Conservation (phyloP, 1,284 basidiomycete genomes). For the Apiotrichum porosum region DNA sequence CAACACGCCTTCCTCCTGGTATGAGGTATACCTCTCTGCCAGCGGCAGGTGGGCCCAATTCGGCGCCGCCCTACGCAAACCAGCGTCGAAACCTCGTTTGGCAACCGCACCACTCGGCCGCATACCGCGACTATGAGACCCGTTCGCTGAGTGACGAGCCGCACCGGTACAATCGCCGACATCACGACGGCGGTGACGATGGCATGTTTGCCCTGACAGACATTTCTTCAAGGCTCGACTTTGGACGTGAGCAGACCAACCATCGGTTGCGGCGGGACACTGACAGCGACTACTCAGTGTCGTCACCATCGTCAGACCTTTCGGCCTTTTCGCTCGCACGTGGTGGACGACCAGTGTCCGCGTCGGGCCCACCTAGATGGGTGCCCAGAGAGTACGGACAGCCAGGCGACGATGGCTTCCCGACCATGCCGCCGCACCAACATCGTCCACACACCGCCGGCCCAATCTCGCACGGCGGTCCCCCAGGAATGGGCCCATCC, state of each 20-base stretch:
- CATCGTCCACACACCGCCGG: too few relatives aligned
- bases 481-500: too few relatives aligned
- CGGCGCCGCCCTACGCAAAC: neutral
- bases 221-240: constrained; percentile 12
- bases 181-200: constrained; percentile 17
- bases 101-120: neutral
- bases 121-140: neutral
- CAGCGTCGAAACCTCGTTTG: constrained; percentile 1
- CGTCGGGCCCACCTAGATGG: neutral
- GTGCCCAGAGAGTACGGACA: neutral
- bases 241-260: constrained; percentile 5
- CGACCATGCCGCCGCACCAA: constrained; percentile 11
- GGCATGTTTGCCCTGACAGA: constrained; percentile 5
- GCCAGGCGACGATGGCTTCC: constrained; percentile 24
- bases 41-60: neutral
- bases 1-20: too few relatives aligned
- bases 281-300: constrained; percentile 10
- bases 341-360: neutral
- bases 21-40: too few relatives aligned
- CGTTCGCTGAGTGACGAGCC: neutral
- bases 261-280: neutral
- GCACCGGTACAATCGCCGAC: too few relatives aligned
- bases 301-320: constrained; percentile 30
- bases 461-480: too few relatives aligned
- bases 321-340: constrained; percentile 34